Evolutionary conservation across 176 grass and related monocot species (phyloP).

Genomic region (Triticum timopheevii): DNA sequence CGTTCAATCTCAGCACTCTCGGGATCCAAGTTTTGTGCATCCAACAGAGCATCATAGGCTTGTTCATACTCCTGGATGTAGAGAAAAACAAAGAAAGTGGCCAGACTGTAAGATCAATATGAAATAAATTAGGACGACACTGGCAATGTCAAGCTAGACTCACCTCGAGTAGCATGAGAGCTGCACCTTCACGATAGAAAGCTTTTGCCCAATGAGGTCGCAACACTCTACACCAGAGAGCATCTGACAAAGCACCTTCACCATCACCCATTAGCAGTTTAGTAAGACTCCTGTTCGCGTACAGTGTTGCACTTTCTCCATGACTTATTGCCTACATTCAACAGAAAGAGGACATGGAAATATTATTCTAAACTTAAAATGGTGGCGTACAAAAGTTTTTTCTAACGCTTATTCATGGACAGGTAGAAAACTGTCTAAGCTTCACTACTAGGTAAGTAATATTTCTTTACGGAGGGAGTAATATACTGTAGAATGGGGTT

Average conservation of each 20-base stretch:
- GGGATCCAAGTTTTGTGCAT: constrained; percentile 27
- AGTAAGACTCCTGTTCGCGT: constrained; percentile 50
- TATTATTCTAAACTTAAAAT: background rate
- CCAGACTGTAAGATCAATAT: background rate
- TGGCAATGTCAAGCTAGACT: background rate
- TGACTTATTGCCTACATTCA: constrained; percentile 7
- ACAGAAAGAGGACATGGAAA: background rate
- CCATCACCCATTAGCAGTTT: constrained; percentile 44
- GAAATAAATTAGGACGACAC: background rate
- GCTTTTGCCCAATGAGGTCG: constrained; percentile 28
- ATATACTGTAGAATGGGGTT: background rate
- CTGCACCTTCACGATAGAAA: constrained; percentile 25
- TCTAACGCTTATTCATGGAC: background rate
- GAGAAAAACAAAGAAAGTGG: background rate
- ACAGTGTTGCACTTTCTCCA: constrained; percentile 11
- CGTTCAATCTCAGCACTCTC: constrained; percentile 22
- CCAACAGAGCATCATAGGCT: constrained; percentile 33
- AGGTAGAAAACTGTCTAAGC: background rate
- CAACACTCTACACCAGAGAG: constrained; percentile 30
- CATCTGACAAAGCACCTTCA: constrained; percentile 40
- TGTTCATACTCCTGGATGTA: constrained; percentile 14
- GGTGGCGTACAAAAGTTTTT: background rate
- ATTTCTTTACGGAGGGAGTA: no score
- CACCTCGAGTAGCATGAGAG: constrained; percentile 30
- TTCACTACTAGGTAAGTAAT: background rate